Conservation (phyloP, 2,329 filamentous ascomycete genomes). For the Claviceps sp. region DNA sequence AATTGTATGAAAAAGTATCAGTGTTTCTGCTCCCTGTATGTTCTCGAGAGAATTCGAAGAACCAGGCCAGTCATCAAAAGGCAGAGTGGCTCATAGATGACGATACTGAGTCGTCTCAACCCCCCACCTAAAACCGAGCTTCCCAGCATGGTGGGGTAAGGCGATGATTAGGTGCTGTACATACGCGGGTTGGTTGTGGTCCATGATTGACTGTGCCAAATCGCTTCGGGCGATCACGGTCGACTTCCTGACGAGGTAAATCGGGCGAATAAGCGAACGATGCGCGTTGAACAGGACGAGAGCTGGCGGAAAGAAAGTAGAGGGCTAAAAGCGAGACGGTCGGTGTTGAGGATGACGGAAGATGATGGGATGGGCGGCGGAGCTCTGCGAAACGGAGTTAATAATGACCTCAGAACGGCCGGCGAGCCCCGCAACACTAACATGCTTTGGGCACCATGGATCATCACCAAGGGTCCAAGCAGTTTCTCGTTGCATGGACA, state of each 20-base stretch:
- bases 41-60: neutral
- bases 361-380: conserved; percentile 5
- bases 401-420: conserved; percentile 7
- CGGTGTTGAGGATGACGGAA: conserved; percentile 3
- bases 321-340: neutral
- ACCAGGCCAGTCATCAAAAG: neutral
- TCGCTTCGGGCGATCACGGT: conserved; percentile 5
- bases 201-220: conserved; percentile 9
- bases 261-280: neutral
- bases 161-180: conserved; percentile 1
- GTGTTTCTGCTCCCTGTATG: neutral
- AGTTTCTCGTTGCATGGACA: no score
- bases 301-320: neutral
- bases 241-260: neutral
- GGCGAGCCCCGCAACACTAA: neutral
- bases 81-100: neutral
- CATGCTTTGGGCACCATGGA: neutral
- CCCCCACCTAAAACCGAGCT: conserved; percentile 6
- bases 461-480: no score
- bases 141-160: conserved; percentile 6
- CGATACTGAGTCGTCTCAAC: neutral
- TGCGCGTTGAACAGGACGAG: neutral
- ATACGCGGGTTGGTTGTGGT: conserved; percentile 7
- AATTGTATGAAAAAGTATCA: conserved; percentile 4
- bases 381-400: conserved; percentile 5